These are phyloP conservation scores for Nannochloris sp. DNA, from an alignment of 139 green algal genomes.

Conservation along the genomic window DNA sequence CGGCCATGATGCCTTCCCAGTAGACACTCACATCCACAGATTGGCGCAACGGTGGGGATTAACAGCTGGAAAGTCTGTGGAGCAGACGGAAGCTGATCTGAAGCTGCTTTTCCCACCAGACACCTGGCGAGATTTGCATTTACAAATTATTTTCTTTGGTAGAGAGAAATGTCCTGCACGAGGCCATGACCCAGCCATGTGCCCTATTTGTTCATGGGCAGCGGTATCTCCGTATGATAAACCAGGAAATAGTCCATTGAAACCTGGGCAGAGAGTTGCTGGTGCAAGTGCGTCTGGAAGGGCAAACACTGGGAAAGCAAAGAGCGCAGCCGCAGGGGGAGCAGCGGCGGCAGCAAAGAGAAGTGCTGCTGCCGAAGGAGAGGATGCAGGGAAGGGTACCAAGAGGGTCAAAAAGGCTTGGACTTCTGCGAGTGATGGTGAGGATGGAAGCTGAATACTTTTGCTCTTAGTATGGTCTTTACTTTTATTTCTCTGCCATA, in stretches of 20 bases:
- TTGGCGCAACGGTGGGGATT: constrained; percentile 60
- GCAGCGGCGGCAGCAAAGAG: background rate
- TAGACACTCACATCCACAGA: constrained; percentile 90
- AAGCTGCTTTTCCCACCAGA: constrained; percentile 54
- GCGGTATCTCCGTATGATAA: constrained; percentile 37
- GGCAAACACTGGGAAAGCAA: background rate
- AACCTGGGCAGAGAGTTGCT: background rate
- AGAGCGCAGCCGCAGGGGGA: background rate
- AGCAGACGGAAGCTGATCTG: constrained; percentile 77
- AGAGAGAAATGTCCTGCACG: constrained; percentile 71
- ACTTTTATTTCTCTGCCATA: background rate
- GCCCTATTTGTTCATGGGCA: constrained; percentile 80
- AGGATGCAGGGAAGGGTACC: no score
- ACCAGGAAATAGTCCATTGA: background rate
- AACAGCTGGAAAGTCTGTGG: constrained; percentile 58
- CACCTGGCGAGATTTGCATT: constrained; percentile 46
- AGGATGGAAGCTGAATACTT: background rate
- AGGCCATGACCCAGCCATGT: constrained; percentile 53
- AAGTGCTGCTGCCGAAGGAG: no score
- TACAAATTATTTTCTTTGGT: constrained; percentile 77
- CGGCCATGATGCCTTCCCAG: constrained; percentile 64
- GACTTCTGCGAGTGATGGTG: background rate
- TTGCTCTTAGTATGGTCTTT: background rate
- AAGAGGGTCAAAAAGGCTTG: background rate
- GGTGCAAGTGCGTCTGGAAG: no score